phyloP scores from a whole-genome alignment of 768 basidiomycete genomes.

The Boletus tylopilopsis region DNA sequence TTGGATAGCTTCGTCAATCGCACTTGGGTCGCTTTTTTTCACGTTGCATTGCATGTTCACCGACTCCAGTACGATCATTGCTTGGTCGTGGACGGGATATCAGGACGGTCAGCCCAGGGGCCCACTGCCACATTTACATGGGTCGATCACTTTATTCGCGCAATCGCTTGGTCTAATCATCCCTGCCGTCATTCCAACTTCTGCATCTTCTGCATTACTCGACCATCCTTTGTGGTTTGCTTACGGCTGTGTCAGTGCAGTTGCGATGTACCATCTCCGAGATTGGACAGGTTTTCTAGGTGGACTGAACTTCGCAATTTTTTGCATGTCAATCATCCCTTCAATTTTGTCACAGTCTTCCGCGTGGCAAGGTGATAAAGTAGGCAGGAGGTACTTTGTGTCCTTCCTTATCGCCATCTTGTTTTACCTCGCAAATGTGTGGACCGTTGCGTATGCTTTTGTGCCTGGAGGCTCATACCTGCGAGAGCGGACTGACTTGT shows the following conservation, averaged over 20 bases:
- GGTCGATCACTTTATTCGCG: slow-evolving; percentile 61
- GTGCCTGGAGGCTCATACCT: slow-evolving; percentile 76
- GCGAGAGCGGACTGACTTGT: slow-evolving; percentile 76
- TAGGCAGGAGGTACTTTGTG: slow-evolving; percentile 48
- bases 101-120: slow-evolving; percentile 56
- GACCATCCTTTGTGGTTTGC: slow-evolving; percentile 50
- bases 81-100: slow-evolving; percentile 92
- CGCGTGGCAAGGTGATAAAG: slow-evolving; percentile 30
- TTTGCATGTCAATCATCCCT: slow-evolving; percentile 64
- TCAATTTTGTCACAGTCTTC: slow-evolving; percentile 47
- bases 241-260: slow-evolving; percentile 50
- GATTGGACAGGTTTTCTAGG: slow-evolving; percentile 71
- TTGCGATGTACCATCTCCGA: slow-evolving; percentile 53
- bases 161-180: slow-evolving; percentile 56
- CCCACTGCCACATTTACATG: slow-evolving; percentile 69
- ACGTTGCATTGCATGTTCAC: slow-evolving; percentile 67
- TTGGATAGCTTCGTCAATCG: slow-evolving; percentile 45
- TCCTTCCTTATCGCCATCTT: slow-evolving; percentile 61
- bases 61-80: slow-evolving; percentile 74
- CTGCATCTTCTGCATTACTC: slow-evolving; percentile 26
- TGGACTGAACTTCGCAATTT: slow-evolving; percentile 59
- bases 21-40: slow-evolving; percentile 68
- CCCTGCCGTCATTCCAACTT: slow-evolving; percentile 30
- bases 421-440: slow-evolving; percentile 65
- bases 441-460: slow-evolving; percentile 89